A percentile compares a stretch with the other conserved stretches of the same genome.
Conservation (phyloP, 805 yeast species). For the Candida caryicola region DNA sequence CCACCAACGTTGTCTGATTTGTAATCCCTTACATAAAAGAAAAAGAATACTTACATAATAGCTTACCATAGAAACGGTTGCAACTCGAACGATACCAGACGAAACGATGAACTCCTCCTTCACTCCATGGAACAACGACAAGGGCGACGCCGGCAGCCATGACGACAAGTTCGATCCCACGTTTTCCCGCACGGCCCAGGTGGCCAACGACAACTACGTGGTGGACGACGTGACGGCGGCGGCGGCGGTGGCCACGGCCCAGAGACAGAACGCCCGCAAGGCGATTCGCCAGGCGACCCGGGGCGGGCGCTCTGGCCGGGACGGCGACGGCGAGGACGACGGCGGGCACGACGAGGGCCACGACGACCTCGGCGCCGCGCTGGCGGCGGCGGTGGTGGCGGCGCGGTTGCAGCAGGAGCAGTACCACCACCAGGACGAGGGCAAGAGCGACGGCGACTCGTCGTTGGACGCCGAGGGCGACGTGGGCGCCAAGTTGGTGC, state of each 20-base stretch:
- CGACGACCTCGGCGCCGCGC: slow-evolving; percentile 10
- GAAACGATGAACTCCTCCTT: slow-evolving; percentile 22
- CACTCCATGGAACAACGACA: slow-evolving; percentile 23
- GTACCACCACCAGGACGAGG: slow-evolving; percentile 3
- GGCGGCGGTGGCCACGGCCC: slow-evolving; percentile 26
- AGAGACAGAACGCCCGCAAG: slow-evolving; percentile 10
- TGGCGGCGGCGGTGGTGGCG: slow-evolving; percentile 8
- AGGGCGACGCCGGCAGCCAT: slow-evolving; percentile 15
- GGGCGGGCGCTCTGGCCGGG: slow-evolving; percentile 1
- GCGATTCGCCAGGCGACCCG: neutral
- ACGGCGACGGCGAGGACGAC: slow-evolving; percentile 6
- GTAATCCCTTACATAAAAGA: slow-evolving; percentile 14
- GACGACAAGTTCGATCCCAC: slow-evolving; percentile 32
- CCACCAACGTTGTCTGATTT: slow-evolving; percentile 7
- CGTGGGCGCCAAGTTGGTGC: slow-evolving; percentile 18
- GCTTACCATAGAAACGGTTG: slow-evolving; percentile 3
- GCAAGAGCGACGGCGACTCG: neutral
- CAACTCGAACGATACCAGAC: neutral
- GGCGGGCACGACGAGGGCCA: slow-evolving; percentile 4
- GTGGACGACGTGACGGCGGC: slow-evolving; percentile 27
- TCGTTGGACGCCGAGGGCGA: slow-evolving; percentile 3
- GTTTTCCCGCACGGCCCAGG: slow-evolving; percentile 24
- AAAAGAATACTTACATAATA: slow-evolving; percentile 6
- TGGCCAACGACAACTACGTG: slow-evolving; percentile 16
- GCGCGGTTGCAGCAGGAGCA: slow-evolving; percentile 4